Base-by-base conservation (phyloP, 2,329 filamentous ascomycete species). In the Cytospora leucostoma region DNA sequence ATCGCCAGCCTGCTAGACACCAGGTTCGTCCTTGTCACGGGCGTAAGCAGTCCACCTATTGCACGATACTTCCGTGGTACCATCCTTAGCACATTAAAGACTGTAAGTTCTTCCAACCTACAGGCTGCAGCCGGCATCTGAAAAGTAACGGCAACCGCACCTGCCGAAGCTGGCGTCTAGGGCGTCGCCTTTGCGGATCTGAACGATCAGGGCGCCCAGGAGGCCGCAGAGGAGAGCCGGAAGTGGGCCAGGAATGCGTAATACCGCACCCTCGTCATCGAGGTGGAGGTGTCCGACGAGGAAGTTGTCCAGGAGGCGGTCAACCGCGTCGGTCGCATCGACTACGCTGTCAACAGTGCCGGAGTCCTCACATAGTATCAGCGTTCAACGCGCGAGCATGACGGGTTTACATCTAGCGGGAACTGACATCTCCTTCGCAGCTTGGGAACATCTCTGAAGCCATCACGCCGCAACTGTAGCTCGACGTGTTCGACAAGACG, bases 261-360 rank as follows among this genome's bases (percentile, higher is more conserved):
- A 11, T 59, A 53, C 37, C 49, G 40, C 15, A 32, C 33, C 27
- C 21, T 59, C 15, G 19, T 38, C 21, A 5, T 53, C 50, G 19
- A 59, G 35, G 33, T 59, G 27, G 57, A 59, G 21, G 27, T 59
- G 10, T 49, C 57, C 19, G 49, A 59, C 21, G 49, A 53, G 13
- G 10, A 13, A 15, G 21, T 2, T 12, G 57, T 59, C 2, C 49
- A 59, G 13, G 6, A 32, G 7, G 21, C 53, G 33, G 57, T 59
- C 21, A 35, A 34, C 12, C 11, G 15, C 11, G 49, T 38, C 10
- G 61, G 61, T 2, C 55, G 61, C 7, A 58, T 62, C n/a, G 55
- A 59, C 15, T 59, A 54, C 17, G 54, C 61, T 32, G 55, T 62
- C n/a, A 62, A 58, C 55, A 62, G 61, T 27, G 61, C 61, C 11